Evolutionary conservation across 768 basidiomycete species (phyloP).

Genomic region (Termitomyces sp.): DNA sequence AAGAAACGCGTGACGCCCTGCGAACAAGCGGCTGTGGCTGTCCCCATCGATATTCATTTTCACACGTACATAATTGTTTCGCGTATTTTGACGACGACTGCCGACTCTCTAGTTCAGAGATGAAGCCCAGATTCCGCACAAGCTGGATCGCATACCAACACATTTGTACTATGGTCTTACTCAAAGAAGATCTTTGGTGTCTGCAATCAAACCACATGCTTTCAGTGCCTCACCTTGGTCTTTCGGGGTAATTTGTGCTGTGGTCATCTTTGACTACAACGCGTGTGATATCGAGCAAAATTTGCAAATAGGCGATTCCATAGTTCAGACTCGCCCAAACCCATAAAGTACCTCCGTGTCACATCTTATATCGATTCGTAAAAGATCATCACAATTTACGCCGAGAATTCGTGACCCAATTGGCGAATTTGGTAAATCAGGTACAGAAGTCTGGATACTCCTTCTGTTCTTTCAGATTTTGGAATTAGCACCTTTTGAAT

Average conservation of each 20-base stretch:
- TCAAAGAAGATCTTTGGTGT: neutral
- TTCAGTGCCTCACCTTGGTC: no score
- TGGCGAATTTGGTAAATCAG: neutral
- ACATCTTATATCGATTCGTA: neutral
- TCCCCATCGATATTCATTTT: neutral
- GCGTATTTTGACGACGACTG: no score
- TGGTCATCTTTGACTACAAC: no score
- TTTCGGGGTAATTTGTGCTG: no score
- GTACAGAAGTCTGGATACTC: no score
- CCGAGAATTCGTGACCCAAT: neutral
- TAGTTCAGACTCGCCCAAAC: neutral
- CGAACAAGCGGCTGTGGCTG: neutral
- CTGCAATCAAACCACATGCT: no score
- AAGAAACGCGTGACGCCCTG: no score
- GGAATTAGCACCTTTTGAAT: neutral
- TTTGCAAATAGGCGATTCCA: neutral
- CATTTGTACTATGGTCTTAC: neutral
- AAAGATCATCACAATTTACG: neutral
- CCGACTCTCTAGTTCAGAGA: no score
- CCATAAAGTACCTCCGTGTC: neutral
- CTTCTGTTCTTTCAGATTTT: no score
- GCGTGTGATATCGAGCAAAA: no score
- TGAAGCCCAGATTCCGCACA: no score
- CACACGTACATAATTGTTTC: neutral
- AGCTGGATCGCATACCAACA: no score